Conservation (phyloP, 768 basidiomycete species). For the Cantharellus cinnabarinus region DNA sequence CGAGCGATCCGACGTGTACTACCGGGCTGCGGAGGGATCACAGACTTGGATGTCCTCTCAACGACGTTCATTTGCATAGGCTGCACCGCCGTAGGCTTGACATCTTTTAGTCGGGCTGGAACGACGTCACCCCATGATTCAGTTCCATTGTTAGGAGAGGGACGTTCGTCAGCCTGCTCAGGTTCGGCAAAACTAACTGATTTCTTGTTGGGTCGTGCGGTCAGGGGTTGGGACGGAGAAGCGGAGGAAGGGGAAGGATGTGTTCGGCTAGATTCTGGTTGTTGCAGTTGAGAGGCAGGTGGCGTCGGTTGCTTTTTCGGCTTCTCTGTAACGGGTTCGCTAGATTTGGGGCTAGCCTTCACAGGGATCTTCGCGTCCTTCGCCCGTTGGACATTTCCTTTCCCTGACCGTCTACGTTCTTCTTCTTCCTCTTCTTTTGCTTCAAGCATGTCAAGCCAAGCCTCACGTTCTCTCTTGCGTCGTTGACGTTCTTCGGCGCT, state of each 20-base stretch:
- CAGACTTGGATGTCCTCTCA: neutral
- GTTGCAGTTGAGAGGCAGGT: no score
- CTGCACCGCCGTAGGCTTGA: neutral
- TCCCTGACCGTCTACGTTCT: neutral
- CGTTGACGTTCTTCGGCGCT: neutral
- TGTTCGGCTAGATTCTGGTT: no score
- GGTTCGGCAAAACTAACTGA: neutral
- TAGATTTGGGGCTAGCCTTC: neutral
- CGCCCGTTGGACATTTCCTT: neutral
- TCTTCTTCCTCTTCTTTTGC: neutral
- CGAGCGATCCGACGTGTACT: neutral
- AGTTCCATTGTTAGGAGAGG: neutral
- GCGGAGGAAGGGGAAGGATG: no score
- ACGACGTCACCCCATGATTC: neutral
- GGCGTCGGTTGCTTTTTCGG: no score
- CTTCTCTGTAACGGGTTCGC: neutral
- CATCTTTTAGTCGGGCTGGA: neutral
- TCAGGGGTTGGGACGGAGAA: no score
- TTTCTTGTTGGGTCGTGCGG: no score
- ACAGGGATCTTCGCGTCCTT: neutral
- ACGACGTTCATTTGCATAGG: neutral
- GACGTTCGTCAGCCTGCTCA: neutral
- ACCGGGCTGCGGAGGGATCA: neutral
- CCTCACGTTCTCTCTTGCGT: neutral
- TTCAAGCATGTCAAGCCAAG: neutral